Evolutionary conservation across 495 filamentous ascomycete genomes (phyloP), one percentile per base, ranked within the genome.

Genomic region (Trichoderma parareesei): DNA sequence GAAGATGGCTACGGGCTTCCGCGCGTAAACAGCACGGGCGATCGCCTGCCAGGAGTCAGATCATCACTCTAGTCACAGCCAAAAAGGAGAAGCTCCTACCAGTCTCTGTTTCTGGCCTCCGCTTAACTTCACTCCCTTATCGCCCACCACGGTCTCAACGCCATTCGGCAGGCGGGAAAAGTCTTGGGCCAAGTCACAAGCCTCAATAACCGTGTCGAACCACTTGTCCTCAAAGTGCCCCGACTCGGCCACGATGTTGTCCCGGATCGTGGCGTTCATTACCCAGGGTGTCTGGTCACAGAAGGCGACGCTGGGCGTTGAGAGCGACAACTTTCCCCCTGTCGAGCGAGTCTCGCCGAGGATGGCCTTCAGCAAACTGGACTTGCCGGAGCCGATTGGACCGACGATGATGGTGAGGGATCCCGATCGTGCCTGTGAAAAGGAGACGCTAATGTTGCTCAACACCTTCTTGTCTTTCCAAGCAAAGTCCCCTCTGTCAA

Each of bases 21-120:
- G 64, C 18, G 66, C 49, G 41, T 73, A 73, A 0, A 73, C 62
- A 10, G 68, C 69, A 33, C 71, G 63, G 2, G 71, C 70, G 40
- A 73, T 61, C 0, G 68, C 65, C 70, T 72, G 37, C 1, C 3
- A 63, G 8, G 9, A 37, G 6, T 61, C 38, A 41, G 57, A n/a
- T 33, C 11, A 9, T 11, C 11, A 11, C 33, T 38, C 5, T 38
- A 14, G 9, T 9, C 27, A 41, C 27, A 61, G 20, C 5, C 16
- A 18, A 20, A 35, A 61, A 35, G 20, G 9, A 9, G 33, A 41
- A 33, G 35, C 62, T 60, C 65, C 53, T 18, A 70, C 70, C 64
- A 89, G 76, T 16, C 87, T 76, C 67, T 89, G 86, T 66, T 82
- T 84, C 68, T 90, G 88, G 0, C 88, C 88, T 8, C 85, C 86